Evolutionary conservation across 345 rosid genomes (phyloP), one percentile per base, ranked within the genome.

Genomic region (Geranium rotundifolium): DNA sequence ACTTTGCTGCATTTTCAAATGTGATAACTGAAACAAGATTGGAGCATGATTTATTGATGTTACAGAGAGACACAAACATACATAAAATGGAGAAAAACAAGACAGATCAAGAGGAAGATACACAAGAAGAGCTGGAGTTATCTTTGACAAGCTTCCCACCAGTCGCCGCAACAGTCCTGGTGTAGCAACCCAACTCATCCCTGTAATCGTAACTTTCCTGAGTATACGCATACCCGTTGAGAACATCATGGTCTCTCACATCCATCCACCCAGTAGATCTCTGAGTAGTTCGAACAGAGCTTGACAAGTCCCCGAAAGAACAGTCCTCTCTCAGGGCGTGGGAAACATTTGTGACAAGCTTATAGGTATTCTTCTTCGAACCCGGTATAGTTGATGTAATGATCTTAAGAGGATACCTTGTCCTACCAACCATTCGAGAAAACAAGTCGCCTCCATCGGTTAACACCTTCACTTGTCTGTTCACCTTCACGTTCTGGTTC

Each of bases 261-360:
- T 82, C 68, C 84, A 92, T 85, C 95, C 96, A 81, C n/a, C 98
- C 98, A 0, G 59, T 67, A 5, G 88, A 80, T 46, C 61, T 74
- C 77, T 89, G 95, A 31, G 58, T 64, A 56, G 82, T 89, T 31
- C 39, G 17, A 67, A 77, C 57, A n/a, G 59, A 58, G 15, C 78
- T 63, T 7, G 59, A 23, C 7, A 56, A 17, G 13, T 56, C 72
- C 16, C 89, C 93, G 37, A 50, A 19, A 4, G 58, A 54, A 49
- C 62, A 15, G 39, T 58, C 77, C 71, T 81, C 82, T 34, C 16
- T 61, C 75, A 76, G 39, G 10, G 79, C 78, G 64, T 84, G 95
- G 14, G 87, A 72, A 65, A 92, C 87, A 63, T 89, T 89, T 0
- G 95, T 85, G 12, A 76, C 59, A 10, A 79, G 79, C 73, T 76